Base-by-base conservation (phyloP, 2,329 filamentous ascomycete genomes). In the Fonsecaea nubica region DNA sequence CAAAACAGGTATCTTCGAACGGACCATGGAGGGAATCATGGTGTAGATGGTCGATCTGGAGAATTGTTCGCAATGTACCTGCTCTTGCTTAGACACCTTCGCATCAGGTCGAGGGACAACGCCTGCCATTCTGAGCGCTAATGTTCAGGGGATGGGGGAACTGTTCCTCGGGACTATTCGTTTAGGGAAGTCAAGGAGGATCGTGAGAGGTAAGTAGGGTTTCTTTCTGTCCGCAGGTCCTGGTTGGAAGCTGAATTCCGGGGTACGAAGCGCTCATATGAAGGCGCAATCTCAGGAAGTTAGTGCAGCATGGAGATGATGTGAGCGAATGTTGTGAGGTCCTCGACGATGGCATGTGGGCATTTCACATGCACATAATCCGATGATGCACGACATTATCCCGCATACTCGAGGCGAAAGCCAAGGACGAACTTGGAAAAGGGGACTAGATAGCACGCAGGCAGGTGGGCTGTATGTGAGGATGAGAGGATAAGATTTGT, bases 11-110 rank as follows among this genome's bases (percentile, higher is more conserved):
- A 71, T 69, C 18, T 62, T 56, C 40, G 69, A 69, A 25, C 67
- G 66, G n/a, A 71, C 67, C 18, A 61, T 52, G 5, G 66, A 64
- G 21, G 69, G 69, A 52, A 71, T 65, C 66, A 71, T 69, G 9
- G 68, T 70, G 52, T 68, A 68, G n/a, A 68, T 52, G 56, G 30
- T 60, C 32, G 66, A 65, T 35, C 60, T 48, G 10, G 60, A 30
- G 36, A 69, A 9, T 3, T 66, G 30, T 25, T 60, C 59, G 50
- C 42, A 62, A 21, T 55, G 25, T 21, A 62, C 18, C 3, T 35
- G 9, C 8, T 50, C 42, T 7, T 40, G 13, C 10, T 36, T 25
- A 18, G 40, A 7, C 3, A 15, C 15, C 8, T 35, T 48, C 45
- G 45, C 18, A 50, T 50, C 45, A 50, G 45, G 18, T 25, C 45